Evolutionary conservation across 129 eudicot species (phyloP).

Genomic region (Flaveria sonorensis): DNA sequence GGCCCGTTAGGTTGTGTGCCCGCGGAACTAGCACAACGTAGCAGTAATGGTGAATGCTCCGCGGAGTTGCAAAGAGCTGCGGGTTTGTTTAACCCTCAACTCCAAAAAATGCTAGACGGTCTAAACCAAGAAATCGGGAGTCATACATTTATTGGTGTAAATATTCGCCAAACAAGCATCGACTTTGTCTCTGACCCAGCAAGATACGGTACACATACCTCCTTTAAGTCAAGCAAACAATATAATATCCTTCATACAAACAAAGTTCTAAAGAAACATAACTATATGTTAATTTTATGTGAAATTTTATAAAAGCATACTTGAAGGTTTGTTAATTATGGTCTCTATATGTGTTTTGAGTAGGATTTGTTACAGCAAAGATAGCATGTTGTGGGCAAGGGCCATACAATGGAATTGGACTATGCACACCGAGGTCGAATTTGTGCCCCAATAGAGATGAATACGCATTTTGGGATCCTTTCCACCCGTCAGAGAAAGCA

Average conservation of each 20-base stretch:
- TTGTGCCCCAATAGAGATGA: conserved; percentile 39
- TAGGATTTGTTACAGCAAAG: conserved; percentile 40
- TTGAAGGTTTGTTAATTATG: neutral
- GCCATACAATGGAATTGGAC: conserved; percentile 49
- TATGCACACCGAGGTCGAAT: conserved; percentile 43
- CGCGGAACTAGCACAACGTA: conserved; percentile 42
- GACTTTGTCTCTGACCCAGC: conserved; percentile 35
- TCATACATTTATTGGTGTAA: conserved; percentile 43
- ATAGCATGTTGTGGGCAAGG: conserved; percentile 59
- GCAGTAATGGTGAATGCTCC: conserved; percentile 51
- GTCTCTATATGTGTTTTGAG: neutral
- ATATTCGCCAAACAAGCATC: conserved; percentile 39
- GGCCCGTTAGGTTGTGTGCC: conserved; percentile 72
- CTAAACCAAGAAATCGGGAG: conserved; percentile 44
- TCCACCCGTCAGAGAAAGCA: conserved; percentile 47
- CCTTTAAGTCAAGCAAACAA: too few species aligned
- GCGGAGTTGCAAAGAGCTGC: conserved; percentile 44
- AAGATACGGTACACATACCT: conserved; percentile 30
- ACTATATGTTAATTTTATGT: too few species aligned
- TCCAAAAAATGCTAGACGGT: conserved; percentile 35
- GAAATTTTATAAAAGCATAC: neutral
- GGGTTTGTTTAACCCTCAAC: conserved; percentile 46
- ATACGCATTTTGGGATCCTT: conserved; percentile 52
- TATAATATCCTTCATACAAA: too few species aligned
- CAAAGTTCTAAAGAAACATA: too few species aligned